Evolutionary conservation across 2,329 filamentous ascomycete genomes (phyloP).

Genomic region (Scedosporium dehoogii): DNA sequence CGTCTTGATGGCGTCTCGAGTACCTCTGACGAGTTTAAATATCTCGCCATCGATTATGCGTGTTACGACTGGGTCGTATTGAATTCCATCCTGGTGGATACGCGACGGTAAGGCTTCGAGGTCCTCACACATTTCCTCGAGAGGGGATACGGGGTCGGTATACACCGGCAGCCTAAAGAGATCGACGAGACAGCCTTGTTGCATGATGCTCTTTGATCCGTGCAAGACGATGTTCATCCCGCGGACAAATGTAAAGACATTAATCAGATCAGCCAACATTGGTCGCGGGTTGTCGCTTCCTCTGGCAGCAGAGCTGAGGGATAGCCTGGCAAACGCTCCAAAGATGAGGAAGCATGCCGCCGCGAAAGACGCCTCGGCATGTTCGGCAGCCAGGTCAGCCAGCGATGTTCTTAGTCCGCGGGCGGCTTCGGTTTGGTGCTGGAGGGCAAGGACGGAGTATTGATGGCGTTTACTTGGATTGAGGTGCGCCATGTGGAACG

Average conservation of each 20-base stretch:
- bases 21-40: neutral
- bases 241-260: neutral
- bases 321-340: conserved; percentile 19
- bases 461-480: conserved; percentile 14
- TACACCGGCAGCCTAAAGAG: neutral
- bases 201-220: neutral
- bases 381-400: conserved; percentile 16
- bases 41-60: neutral
- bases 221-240: conserved; percentile 3
- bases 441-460: conserved; percentile 18
- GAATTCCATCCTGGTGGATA: neutral
- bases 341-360: conserved; percentile 21
- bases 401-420: conserved; percentile 19
- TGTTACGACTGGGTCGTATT: neutral
- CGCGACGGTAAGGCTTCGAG: neutral
- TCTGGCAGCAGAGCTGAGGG: neutral
- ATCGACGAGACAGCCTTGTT: neutral
- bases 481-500: conserved; percentile 19
- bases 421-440: conserved; percentile 22
- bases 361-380: conserved; percentile 22
- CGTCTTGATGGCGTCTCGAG: neutral
- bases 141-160: neutral
- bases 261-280: neutral
- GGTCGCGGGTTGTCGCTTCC: neutral
- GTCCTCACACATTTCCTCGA: neutral